Conservation (phyloP, 192 early-diverging fungal genomes). For the Chytriomyces hyalinus region DNA sequence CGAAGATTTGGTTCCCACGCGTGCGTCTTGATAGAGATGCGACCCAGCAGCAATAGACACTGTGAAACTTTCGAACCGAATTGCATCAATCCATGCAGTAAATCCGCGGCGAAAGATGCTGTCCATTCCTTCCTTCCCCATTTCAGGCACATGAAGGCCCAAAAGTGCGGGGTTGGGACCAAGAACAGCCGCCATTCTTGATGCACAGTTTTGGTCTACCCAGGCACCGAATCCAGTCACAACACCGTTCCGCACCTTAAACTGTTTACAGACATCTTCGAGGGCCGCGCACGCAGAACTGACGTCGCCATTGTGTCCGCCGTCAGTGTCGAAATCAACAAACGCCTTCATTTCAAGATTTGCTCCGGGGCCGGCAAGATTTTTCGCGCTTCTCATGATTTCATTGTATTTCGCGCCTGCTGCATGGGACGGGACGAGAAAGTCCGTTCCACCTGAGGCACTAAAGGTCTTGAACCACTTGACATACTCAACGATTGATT, state of each 20-base stretch:
- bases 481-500: slow-evolving; percentile 5
- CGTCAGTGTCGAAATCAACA: slow-evolving; percentile 35
- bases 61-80: not conserved
- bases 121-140: slow-evolving; percentile 29
- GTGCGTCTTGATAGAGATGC: not conserved
- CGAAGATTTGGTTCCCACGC: no score
- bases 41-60: slow-evolving; percentile 9
- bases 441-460: slow-evolving; percentile 9
- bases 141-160: slow-evolving; percentile 18
- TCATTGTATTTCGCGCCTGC: not conserved
- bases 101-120: slow-evolving; percentile 15
- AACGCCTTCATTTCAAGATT: not conserved
- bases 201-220: slow-evolving; percentile 19
- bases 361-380: not conserved
- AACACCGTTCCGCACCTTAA: slow-evolving; percentile 7
- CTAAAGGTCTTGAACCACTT: not conserved
- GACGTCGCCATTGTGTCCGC: slow-evolving; percentile 23
- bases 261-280: not conserved
- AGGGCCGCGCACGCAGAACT: not conserved
- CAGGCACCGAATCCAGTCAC: slow-evolving; percentile 23
- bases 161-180: slow-evolving; percentile 17
- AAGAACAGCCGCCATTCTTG: slow-evolving; percentile 6
- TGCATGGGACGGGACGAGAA: not conserved
- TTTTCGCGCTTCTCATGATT: not conserved
- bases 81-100: slow-evolving; percentile 23